Evolutionary conservation across 2,329 filamentous ascomycete species (phyloP).

Genomic region (Raffaelea ambrosiae): DNA sequence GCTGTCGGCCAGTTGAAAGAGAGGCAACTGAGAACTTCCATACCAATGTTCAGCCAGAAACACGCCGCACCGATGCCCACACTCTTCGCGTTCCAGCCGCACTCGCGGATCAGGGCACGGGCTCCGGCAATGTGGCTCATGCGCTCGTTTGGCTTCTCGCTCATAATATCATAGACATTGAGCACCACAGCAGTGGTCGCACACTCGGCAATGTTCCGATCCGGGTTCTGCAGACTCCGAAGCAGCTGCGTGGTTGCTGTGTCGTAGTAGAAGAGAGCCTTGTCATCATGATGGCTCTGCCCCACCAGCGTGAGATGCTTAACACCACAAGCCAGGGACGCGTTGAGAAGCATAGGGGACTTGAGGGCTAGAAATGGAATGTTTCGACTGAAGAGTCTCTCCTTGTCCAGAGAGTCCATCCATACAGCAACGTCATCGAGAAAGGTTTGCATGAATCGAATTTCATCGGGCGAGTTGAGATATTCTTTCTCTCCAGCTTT

Average conservation of each 20-base stretch:
- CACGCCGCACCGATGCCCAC: constrained; percentile 76
- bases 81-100: constrained; percentile 75
- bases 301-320: constrained; percentile 70
- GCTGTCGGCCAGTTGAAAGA: constrained; percentile 80
- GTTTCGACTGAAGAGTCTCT: constrained; percentile 77
- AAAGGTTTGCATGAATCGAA: constrained; percentile 86
- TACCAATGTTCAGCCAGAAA: constrained; percentile 88
- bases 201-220: constrained; percentile 75
- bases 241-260: constrained; percentile 73
- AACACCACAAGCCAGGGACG: constrained; percentile 80
- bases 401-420: constrained; percentile 86
- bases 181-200: constrained; percentile 81
- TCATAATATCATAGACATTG: constrained; percentile 92
- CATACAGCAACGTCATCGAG: constrained; percentile 83
- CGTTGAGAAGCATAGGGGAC: constrained; percentile 82
- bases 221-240: constrained; percentile 70
- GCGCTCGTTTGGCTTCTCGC: constrained; percentile 64
- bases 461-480: constrained; percentile 66
- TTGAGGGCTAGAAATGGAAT: constrained; percentile 76
- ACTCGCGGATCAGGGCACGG: constrained; percentile 79
- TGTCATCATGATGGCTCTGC: constrained; percentile 60
- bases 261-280: constrained; percentile 76
- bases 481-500: constrained; percentile 43
- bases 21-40: constrained; percentile 84
- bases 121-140: constrained; percentile 87